Base-by-base conservation (phyloP, 306 rosid genomes). In the Prunus salicina region DNA sequence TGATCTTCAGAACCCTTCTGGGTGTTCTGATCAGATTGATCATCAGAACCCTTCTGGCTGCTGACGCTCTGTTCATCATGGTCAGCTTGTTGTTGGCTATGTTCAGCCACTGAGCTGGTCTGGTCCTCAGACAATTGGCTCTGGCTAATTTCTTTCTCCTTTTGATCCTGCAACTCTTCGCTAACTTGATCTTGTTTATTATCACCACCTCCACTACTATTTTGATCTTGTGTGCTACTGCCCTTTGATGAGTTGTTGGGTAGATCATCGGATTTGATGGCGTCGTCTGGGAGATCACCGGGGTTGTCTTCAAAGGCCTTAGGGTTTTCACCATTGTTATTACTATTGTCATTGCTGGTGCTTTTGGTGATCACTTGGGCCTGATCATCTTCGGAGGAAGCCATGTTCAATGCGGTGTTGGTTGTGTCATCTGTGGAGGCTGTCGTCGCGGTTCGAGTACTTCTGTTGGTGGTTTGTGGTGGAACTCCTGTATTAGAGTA, bases 281-380 rank as follows among this genome's bases (percentile, higher is more conserved):
- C 93, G 55, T 92, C 99, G 2, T 87, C 89, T 0, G 97, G 97
- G 34, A 92, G 91, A 64, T 92, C 86, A 24, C 93, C 91, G 0
- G 96, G 92, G 71, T 87, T 90, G 75, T 88, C 97, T 71, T 89
- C 96, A 7, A 77, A 90, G 0, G 81, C 76, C 10, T 86, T 46
- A 3, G 73, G 45, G 10, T 79, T 78, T 18, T 73, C 78, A 24
- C 12, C 18, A 14, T 4, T 16, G 11, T 43, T 58, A 11, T 16
- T 41, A 12, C 38, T 30, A 1, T 30, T 18, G 67, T 16, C 24
- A 10, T 24, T 30, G 34, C n/a, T 27, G 62, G 65, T n/a, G 49
- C 14, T 60, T 64, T 78, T 80, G 19, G 72, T 24, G 34, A 13
- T 69, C 25, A 28, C 61, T 28, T 38, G 68, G 65, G 58, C 45